Conservation (phyloP, 495 filamentous ascomycete genomes). For the Podospora australis region DNA sequence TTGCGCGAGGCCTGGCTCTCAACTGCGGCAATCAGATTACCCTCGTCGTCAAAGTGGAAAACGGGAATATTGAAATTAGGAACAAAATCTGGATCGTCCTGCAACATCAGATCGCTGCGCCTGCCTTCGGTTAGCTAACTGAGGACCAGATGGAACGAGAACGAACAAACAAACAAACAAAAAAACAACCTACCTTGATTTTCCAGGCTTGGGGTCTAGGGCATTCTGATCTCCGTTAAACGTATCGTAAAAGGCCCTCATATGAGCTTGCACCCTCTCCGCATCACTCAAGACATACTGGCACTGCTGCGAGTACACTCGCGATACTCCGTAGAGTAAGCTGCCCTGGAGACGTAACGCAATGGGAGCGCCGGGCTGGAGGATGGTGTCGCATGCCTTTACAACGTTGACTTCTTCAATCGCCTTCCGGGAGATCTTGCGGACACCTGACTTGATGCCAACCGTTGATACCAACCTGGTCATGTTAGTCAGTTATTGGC, state of each 20-base stretch:
- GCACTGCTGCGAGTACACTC: conserved; percentile 82
- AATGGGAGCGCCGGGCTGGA: conserved; percentile 77
- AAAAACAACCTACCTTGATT: conserved; percentile 52
- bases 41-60: conserved; percentile 50
- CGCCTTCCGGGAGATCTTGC: conserved; percentile 74
- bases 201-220: conserved; percentile 65
- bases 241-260: conserved; percentile 56
- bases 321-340: conserved; percentile 76
- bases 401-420: conserved; percentile 82
- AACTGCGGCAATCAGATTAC: conserved; percentile 19
- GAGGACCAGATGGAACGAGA: not conserved
- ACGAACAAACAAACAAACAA: not conserved
- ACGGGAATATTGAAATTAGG: conserved; percentile 23
- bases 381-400: conserved; percentile 81
- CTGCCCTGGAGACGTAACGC: conserved; percentile 89
- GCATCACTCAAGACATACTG: conserved; percentile 77
- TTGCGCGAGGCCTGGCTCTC: conserved; percentile 36
- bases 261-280: conserved; percentile 65
- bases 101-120: conserved; percentile 68
- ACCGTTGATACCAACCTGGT: conserved; percentile 86
- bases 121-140: conserved; percentile 40
- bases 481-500: not conserved
- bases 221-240: conserved; percentile 32
- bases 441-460: conserved; percentile 57
- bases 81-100: conserved; percentile 82